These are phyloP conservation scores for Umbelopsis sp. DNA, from an alignment of 192 early-diverging fungal genomes.

Conservation along the genomic window DNA sequence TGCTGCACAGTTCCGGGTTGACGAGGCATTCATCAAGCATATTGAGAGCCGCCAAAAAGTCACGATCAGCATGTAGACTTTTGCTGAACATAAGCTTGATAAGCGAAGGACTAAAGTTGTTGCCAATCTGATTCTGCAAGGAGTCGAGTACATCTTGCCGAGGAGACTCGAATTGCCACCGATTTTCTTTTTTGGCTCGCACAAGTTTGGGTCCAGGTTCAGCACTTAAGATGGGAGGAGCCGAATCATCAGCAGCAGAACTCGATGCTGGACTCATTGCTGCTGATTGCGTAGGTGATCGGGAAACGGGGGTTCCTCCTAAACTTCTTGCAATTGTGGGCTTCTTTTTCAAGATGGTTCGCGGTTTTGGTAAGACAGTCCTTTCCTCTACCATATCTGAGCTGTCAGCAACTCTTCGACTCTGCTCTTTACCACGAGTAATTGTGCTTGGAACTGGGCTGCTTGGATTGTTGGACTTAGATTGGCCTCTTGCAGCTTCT, in stretches of 20 bases:
- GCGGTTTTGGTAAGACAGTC: constrained; percentile 17
- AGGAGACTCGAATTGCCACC: constrained; percentile 73
- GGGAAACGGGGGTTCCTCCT: background rate
- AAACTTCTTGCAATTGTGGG: constrained; percentile 10
- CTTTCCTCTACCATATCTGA: constrained; percentile 13
- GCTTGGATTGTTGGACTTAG: constrained; percentile 4
- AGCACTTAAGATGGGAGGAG: constrained; percentile 61
- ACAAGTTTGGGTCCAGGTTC: constrained; percentile 71
- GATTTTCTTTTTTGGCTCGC: constrained; percentile 71
- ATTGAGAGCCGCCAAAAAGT: constrained; percentile 67
- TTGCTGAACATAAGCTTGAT: constrained; percentile 69
- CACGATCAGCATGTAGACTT: constrained; percentile 88
- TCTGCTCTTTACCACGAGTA: background rate
- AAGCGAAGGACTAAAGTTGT: constrained; percentile 63
- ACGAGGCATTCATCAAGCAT: constrained; percentile 70
- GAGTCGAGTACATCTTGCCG: constrained; percentile 64
- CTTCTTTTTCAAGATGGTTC: background rate
- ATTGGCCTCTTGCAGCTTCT: constrained; percentile 63
- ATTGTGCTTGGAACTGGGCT: background rate
- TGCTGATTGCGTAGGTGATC: constrained; percentile 14
- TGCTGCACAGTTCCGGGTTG: constrained; percentile 38
- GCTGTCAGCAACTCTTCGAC: background rate
- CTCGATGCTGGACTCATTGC: constrained; percentile 14
- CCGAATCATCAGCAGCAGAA: constrained; percentile 16
- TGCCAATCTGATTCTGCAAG: constrained; percentile 63